Evolutionary conservation across 2,329 filamentous ascomycete genomes (phyloP).

Genomic region (Ophiocordyceps unilateralis): DNA sequence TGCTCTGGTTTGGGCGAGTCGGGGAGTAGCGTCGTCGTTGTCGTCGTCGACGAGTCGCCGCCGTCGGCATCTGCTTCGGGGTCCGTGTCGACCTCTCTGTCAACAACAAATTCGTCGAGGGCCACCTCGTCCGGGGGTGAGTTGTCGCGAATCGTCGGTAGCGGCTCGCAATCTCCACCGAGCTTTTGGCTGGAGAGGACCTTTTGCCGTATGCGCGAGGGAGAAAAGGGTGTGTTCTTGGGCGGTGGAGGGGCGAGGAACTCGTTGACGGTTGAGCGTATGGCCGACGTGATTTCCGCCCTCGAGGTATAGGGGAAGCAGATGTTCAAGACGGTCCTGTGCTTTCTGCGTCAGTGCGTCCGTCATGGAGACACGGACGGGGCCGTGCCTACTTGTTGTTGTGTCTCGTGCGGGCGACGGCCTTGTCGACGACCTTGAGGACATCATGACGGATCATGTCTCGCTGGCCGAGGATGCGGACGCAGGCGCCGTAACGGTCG

Average conservation of each 20-base stretch:
- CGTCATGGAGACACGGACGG: background rate
- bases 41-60: constrained; percentile 40
- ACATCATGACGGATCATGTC: constrained; percentile 78
- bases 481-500: constrained; percentile 77
- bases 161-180: constrained; percentile 23
- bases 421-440: constrained; percentile 69
- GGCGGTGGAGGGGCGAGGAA: constrained; percentile 58
- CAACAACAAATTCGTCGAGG: constrained; percentile 9
- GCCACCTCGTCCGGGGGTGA: constrained; percentile 28
- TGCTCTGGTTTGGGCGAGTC: constrained; percentile 30
- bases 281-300: constrained; percentile 84
- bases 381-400: constrained; percentile 52
- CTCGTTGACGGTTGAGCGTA: constrained; percentile 73
- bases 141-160: constrained; percentile 33
- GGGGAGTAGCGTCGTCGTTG: constrained; percentile 28
- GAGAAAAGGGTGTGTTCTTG: constrained; percentile 61
- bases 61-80: constrained; percentile 24
- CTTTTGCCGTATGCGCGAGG: constrained; percentile 71
- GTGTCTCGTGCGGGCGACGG: constrained; percentile 69
- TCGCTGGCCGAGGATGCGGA: constrained; percentile 72
- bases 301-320: constrained; percentile 96
- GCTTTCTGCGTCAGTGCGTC: constrained; percentile 13
- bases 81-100: constrained; percentile 15
- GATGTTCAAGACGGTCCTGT: constrained; percentile 63
- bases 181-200: constrained; percentile 56